Evolutionary conservation across 1,284 basidiomycete genomes (phyloP), one percentile per base, ranked within the genome.

Genomic region (Cutaneotrichosporon mucoides): DNA sequence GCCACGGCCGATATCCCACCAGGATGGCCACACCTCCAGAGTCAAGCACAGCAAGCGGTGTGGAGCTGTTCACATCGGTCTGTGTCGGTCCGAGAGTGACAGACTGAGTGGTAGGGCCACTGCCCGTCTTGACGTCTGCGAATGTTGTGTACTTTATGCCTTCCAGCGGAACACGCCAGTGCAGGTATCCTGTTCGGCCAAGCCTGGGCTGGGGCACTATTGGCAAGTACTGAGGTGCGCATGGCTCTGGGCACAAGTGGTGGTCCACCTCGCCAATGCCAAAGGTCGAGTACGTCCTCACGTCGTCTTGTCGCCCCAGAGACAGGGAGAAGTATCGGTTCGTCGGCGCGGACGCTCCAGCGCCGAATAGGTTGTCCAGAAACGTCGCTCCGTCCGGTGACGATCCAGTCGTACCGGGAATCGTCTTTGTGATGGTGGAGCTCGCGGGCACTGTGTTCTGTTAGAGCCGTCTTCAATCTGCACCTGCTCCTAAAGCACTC

Each of bases 291-390:
- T 46, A 48, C 5, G 75, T 77, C 6, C 76, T 68, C 3, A 73
- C 67, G 58, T 79, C 77, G 52, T 76, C 73, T n/a, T 68, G 62
- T 2, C 77, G 67, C 42, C 66, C 75, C 8, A 79, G 66, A 1
- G 73, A 68, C 16, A 79, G 65, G 8, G 73, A 65, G 50, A 79
- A 76, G 15, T 76, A 63, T 0, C 76, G 68, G 15, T 75, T 65
- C 2, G 69, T 65, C 0, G 77, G 77, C 1, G 77, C 77, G 1
- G 66, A 71, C 1, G 63, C 40, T 1, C 77, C 77, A 0, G 69
- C 63, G n/a, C 77, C 76, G 54, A 77, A 79, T 4, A 79, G 54
- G 53, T 79, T 79, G 61, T 79, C 77, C 11, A 79, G 72, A 58
- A 77, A 77, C 0, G 75, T 76, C 8, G 77, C 77, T 11, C 77